Evolutionary conservation across 176 grass and related monocot species (phyloP), one percentile per base, ranked within the genome.

Genomic region (Miscanthus lutarioriparius): DNA sequence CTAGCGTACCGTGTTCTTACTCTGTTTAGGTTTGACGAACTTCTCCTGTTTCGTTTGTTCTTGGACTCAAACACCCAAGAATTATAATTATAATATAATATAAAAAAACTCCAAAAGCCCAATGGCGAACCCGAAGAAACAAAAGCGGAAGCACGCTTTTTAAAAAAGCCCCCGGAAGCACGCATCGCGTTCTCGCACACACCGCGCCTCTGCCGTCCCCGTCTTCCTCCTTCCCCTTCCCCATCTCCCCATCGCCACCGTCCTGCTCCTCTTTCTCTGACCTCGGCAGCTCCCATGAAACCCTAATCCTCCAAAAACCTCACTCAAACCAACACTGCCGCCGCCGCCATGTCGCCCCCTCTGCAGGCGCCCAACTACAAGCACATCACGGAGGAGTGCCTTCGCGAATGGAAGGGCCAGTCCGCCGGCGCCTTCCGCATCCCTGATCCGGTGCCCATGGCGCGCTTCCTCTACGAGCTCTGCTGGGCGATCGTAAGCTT

Each of bases 381-480:
- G 90, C 79, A 89, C 88, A 75, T 99, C 64, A 92, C 91, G 39
- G 86, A 92, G 74, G 96, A 94, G 64, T 88, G 96, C 86, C 91
- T 99, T 81, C 89, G 65, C 76, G 91, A 99, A 77, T 99, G 96
- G 96, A 99, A 96, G 93, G 80, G 75, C 84, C 87, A 93, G 86
- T 74, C 93, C 37, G 82, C 76, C 80, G 75, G 66, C 40, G 54
- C 85, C 78, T 92, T 85, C 88, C 89, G 88, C 56, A 25, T 91
- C 51, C 38, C 91, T 53, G 93, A 99, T 92, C 93, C 93, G 39
- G 96, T 58, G 19, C 54, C 54, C 54, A 58, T 58, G 54, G 41
- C 75, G 59, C 93, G 93, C 49, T 99, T 99, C 86, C 97, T 99
- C 88, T 99, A 91, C 86, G 97, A 99, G 80, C 88, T 99, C 66